Evolutionary conservation across 2,329 filamentous ascomycete genomes (phyloP).

Genomic region (Keithomyces neogunnii): DNA sequence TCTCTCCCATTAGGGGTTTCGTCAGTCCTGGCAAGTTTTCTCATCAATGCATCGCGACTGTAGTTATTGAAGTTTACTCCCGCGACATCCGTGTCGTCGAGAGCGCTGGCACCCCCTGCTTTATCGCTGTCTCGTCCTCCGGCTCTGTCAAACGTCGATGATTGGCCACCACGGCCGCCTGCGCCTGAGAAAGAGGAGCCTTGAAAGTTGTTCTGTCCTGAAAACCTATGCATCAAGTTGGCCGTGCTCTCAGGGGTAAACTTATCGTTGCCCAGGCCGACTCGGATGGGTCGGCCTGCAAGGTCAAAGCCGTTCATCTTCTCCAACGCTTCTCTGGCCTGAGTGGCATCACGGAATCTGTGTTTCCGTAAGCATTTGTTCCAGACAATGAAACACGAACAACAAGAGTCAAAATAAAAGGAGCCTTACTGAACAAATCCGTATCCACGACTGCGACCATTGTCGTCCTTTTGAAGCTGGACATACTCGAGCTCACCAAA

Average conservation of each 20-base stretch:
- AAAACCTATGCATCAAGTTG: slow-evolving; percentile 85
- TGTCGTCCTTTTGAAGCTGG: slow-evolving; percentile 93
- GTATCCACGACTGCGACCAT: slow-evolving; percentile 83
- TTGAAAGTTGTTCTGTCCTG: slow-evolving; percentile 74
- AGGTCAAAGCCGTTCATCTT: slow-evolving; percentile 99
- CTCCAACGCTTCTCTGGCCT: slow-evolving; percentile 90
- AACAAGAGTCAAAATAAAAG: background rate
- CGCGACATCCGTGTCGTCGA: slow-evolving; percentile 95
- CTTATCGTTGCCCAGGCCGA: slow-evolving; percentile 99
- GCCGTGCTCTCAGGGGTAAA: slow-evolving; percentile 96
- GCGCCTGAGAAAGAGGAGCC: slow-evolving; percentile 87
- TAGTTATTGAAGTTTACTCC: slow-evolving; percentile 99
- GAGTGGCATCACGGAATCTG: slow-evolving; percentile 81
- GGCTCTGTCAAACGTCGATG: slow-evolving; percentile 84
- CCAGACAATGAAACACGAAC: background rate
- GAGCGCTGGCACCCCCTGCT: slow-evolving; percentile 80
- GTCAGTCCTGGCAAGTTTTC: slow-evolving; percentile 93
- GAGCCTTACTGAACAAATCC: slow-evolving; percentile 91
- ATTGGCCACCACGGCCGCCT: slow-evolving; percentile 77
- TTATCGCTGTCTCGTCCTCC: slow-evolving; percentile 86
- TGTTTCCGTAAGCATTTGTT: background rate
- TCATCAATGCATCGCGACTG: slow-evolving; percentile 96
- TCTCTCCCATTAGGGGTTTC: slow-evolving; percentile 60
- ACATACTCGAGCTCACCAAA: slow-evolving; percentile 98
- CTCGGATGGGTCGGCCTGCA: slow-evolving; percentile 91